Base-by-base conservation (phyloP, 176 grass and related monocot species). In the Oryza nivara region DNA sequence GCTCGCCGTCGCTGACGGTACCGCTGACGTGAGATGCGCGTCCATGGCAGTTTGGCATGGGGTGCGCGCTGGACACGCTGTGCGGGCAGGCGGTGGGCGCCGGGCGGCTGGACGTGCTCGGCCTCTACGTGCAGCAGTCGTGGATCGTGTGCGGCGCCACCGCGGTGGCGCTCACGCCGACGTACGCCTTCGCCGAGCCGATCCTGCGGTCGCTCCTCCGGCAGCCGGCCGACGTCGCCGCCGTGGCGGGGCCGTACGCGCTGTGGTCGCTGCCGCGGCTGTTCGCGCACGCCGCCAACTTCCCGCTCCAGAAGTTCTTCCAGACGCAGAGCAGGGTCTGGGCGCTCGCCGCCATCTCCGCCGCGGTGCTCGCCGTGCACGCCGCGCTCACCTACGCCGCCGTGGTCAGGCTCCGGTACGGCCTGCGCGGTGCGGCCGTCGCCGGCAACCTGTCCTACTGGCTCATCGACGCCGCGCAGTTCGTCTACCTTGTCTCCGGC, bases 21-120 rank as follows among this genome's bases (percentile, higher is more conserved):
- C n/a, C 56, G 1, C 9, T 44, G 13, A 17, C 13, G 15, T 44
- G 28, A 52, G 11, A 58, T 45, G 56, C 52, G 54, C 17, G 19
- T 20, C 5, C 16, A 9, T 3, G 22, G 38, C 43, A 94, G 92
- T 78, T 88, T 2, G 92, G 87, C 54, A 92, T 94, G 91, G 91
- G 91, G 1, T 89, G 91, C 73, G 91, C 91, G 12, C 58, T 92
- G 75, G 91, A 92, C 19, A 92, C 87, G 73, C 84, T 92, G 56
- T 87, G 84, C 76, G 91, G 91, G 2, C 91, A 92, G 66, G 91
- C 91, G 7, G 91, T 89, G 2, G 91, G 91, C n/a, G 87, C 91
- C 0, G 87, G 87, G 22, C 80, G 89, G 72, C 34, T 72, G 25
- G 76, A 81, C 11, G 5, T 35, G 80, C 84, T 92, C 16, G 91